A percentile compares a stretch with the other conserved stretches of the same genome.
Conservation (phyloP, 805 yeast genomes). For the Starmerella asiatica region DNA sequence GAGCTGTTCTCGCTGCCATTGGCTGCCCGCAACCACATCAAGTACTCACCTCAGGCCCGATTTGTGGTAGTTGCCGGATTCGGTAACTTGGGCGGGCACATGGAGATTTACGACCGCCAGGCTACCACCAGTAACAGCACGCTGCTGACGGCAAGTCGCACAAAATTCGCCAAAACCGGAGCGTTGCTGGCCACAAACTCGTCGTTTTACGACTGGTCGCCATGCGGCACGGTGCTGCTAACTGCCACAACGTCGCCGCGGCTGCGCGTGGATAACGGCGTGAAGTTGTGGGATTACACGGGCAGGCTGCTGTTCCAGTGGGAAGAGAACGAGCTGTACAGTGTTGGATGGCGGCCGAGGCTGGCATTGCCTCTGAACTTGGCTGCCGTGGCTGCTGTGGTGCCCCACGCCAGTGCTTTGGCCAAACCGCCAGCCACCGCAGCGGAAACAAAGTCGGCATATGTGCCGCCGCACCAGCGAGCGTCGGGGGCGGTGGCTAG, state of each 20-base stretch:
- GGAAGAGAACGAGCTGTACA: conserved; percentile 68
- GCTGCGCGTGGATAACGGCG: conserved; percentile 90
- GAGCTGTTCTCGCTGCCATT: conserved; percentile 69
- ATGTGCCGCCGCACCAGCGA: conserved; percentile 94
- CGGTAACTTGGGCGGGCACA: conserved; percentile 94
- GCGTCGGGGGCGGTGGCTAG: conserved; percentile 25
- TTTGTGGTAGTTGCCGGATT: conserved; percentile 90
- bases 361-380: conserved; percentile 37
- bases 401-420: conserved; percentile 57
- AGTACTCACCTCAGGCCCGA: conserved; percentile 88
- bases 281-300: conserved; percentile 81
- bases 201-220: conserved; percentile 95
- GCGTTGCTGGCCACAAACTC: conserved; percentile 87
- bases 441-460: conserved; percentile 50
- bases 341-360: conserved; percentile 76
- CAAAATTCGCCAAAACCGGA: conserved; percentile 60
- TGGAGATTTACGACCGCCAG: conserved; percentile 86
- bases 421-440: conserved; percentile 43
- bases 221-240: conserved; percentile 83
- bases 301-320: conserved; percentile 68
- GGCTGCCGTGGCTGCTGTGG: conserved; percentile 35
- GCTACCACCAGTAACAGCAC: conserved; percentile 24
- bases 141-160: not conserved
- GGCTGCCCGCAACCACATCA: conserved; percentile 76
- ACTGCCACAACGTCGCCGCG: conserved; percentile 97